A percentile compares a stretch with the other conserved stretches of the same genome.
These are phyloP conservation scores for Ophiostoma sp. DNA, from an alignment of 2,329 filamentous ascomycete species.

Conservation along the genomic window DNA sequence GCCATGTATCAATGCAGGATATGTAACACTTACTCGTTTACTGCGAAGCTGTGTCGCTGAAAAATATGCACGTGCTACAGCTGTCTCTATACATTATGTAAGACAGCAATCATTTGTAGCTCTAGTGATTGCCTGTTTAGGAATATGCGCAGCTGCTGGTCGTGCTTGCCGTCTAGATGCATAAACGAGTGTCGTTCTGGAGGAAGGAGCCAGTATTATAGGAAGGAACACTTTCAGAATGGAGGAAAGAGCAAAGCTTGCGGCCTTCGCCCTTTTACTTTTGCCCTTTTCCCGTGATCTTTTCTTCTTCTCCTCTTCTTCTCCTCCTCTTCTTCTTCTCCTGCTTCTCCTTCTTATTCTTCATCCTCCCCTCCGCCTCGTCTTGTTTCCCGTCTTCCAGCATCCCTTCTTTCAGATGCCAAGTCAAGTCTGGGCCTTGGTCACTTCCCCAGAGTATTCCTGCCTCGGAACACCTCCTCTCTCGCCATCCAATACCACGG, in stretches of 20 bases:
- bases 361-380: background rate
- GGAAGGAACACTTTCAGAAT: background rate
- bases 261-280: too few species aligned
- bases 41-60: too few species aligned
- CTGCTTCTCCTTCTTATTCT: background rate
- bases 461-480: background rate
- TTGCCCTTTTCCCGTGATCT: too few species aligned
- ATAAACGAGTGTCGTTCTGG: background rate
- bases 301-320: background rate
- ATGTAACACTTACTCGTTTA: too few species aligned
- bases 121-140: background rate
- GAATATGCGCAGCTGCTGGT: background rate
- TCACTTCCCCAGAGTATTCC: background rate
- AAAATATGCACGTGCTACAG: too few species aligned
- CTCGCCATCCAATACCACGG: background rate
- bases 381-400: background rate
- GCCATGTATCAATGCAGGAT: too few species aligned
- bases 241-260: background rate
- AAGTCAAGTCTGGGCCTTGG: background rate
- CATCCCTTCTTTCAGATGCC: background rate
- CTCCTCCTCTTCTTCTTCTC: background rate
- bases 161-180: background rate
- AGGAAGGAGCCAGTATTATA: background rate
- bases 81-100: background rate
- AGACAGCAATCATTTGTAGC: background rate